These are phyloP conservation scores for Barnettozyma wickerhamii DNA, from an alignment of 805 yeast species.

Conservation along the genomic window DNA sequence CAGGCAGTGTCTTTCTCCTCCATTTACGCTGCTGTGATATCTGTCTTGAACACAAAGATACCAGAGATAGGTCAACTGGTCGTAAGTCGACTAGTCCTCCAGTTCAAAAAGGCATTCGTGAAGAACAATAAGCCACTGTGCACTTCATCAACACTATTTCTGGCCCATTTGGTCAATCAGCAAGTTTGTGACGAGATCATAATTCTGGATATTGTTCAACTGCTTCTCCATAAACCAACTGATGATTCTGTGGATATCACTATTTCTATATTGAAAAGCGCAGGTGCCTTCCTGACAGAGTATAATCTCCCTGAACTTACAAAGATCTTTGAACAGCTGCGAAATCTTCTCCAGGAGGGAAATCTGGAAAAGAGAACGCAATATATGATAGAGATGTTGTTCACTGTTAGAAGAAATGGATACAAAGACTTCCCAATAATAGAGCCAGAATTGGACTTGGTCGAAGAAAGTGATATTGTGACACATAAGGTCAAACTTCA, in stretches of 20 bases:
- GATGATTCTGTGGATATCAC: slow-evolving; percentile 55
- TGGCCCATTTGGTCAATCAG: slow-evolving; percentile 62
- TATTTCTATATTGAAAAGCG: slow-evolving; percentile 41
- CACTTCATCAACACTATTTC: slow-evolving; percentile 40
- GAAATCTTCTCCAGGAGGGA: slow-evolving; percentile 57
- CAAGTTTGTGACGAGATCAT: slow-evolving; percentile 54
- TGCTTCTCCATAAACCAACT: slow-evolving; percentile 44
- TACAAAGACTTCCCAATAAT: slow-evolving; percentile 38
- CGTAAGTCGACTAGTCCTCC: slow-evolving; percentile 47
- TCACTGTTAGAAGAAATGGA: slow-evolving; percentile 43
- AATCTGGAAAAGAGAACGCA: slow-evolving; percentile 38
- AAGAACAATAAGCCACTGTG: slow-evolving; percentile 42
- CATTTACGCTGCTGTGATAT: slow-evolving; percentile 52
- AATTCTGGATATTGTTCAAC: slow-evolving; percentile 46
- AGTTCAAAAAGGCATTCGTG: slow-evolving; percentile 51
- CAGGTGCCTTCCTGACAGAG: slow-evolving; percentile 48
- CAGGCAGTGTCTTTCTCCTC: slow-evolving; percentile 38
- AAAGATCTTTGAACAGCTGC: slow-evolving; percentile 53
- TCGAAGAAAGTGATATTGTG: slow-evolving; percentile 57
- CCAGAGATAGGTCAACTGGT: slow-evolving; percentile 66
- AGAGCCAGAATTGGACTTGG: slow-evolving; percentile 48
- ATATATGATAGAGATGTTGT: slow-evolving; percentile 44
- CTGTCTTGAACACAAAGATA: slow-evolving; percentile 59
- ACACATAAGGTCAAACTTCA: slow-evolving; percentile 54
- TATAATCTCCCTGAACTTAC: slow-evolving; percentile 41